Evolutionary conservation across 208 protist species (phyloP).

Genomic region (Acanthamoeba quina): DNA sequence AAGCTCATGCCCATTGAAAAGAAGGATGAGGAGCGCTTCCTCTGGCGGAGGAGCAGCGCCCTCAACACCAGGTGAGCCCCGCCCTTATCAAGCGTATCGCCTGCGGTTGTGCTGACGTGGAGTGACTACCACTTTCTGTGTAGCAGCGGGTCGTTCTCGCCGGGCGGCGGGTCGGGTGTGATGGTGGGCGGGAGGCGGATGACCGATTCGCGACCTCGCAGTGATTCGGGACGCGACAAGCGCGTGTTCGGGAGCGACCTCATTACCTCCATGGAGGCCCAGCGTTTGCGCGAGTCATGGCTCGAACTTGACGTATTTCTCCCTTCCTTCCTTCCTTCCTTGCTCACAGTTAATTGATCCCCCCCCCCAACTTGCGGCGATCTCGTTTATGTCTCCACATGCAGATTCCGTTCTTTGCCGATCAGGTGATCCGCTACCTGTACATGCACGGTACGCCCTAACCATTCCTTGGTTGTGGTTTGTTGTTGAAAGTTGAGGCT

Average conservation of each 20-base stretch:
- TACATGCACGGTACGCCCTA: slow-evolving; percentile 62
- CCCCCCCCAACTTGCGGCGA: no score
- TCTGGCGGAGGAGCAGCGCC: slow-evolving; percentile 20
- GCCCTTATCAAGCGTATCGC: background rate
- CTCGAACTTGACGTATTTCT: slow-evolving; percentile 48
- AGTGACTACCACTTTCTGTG: background rate
- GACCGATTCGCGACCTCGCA: slow-evolving; percentile 1
- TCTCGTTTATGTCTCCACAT: no score
- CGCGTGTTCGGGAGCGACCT: slow-evolving; percentile 59
- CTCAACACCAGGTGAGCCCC: slow-evolving; percentile 5
- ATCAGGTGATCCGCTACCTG: slow-evolving; percentile 63
- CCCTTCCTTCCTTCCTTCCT: background rate
- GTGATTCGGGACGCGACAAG: slow-evolving; percentile 46
- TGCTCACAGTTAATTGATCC: no score
- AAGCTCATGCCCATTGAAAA: slow-evolving; percentile 26
- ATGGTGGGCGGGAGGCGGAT: slow-evolving; percentile 9
- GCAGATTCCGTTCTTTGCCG: slow-evolving; percentile 65
- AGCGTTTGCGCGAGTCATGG: slow-evolving; percentile 39
- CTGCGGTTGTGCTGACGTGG: background rate
- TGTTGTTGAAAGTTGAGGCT: no score
- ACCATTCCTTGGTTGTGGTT: background rate
- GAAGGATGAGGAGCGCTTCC: slow-evolving; percentile 70
- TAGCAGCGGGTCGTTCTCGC: slow-evolving; percentile 44
- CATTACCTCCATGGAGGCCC: slow-evolving; percentile 26
- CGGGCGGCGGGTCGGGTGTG: slow-evolving; percentile 12